These are phyloP conservation scores for Magnusiomyces tetraspermus DNA, from an alignment of 1,139 yeast genomes.

Conservation along the genomic window DNA sequence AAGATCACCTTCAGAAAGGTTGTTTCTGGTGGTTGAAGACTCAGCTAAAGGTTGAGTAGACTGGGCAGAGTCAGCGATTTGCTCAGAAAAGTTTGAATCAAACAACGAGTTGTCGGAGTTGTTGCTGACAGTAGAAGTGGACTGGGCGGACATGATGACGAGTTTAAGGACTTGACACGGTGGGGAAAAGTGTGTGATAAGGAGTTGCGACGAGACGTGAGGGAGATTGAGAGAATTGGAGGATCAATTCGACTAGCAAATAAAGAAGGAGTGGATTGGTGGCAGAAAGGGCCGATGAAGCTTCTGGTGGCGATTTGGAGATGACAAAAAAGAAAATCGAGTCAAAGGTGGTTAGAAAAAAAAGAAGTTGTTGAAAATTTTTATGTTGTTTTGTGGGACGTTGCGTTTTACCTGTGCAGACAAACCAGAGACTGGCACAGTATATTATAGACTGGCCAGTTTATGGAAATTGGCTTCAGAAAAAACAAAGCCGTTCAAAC, in stretches of 20 bases:
- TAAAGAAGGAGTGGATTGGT: too few relatives aligned
- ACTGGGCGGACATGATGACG: neutral
- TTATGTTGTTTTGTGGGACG: too few relatives aligned
- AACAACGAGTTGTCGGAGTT: slow-evolving; percentile 12
- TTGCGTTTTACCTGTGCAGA: too few relatives aligned
- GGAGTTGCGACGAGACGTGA: neutral
- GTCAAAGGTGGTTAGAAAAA: neutral
- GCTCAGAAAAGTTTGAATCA: slow-evolving; percentile 13
- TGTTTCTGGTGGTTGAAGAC: slow-evolving; percentile 1
- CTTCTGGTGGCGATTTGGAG: too few relatives aligned
- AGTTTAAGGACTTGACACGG: neutral
- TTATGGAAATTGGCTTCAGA: neutral
- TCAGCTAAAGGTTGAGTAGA: neutral
- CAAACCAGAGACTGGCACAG: too few relatives aligned
- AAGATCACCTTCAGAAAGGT: slow-evolving; percentile 12
- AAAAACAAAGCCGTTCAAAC: neutral
- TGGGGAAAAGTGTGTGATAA: neutral
- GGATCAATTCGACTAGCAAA: too few relatives aligned
- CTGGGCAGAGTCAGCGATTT: neutral
- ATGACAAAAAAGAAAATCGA: neutral
- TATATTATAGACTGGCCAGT: too few relatives aligned
- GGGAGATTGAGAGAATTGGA: too few relatives aligned
- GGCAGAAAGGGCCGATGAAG: too few relatives aligned
- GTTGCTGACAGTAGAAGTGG: neutral
- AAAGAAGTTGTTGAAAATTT: neutral